phyloP scores from a whole-genome alignment of 176 grass and related monocot species.

The Eragrostis curvula region DNA sequence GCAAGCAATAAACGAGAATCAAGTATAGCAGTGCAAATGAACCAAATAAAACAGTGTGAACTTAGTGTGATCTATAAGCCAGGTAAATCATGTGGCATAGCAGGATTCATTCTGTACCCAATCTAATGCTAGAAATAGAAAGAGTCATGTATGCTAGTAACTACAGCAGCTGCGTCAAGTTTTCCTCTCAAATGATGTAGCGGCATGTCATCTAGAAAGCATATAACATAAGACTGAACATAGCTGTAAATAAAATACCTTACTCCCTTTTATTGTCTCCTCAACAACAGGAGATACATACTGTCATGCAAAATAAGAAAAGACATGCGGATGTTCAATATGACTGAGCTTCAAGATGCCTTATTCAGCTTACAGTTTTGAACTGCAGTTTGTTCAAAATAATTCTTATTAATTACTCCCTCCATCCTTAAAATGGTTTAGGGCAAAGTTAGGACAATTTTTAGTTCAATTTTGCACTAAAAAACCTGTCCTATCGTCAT shows the following conservation, averaged over 20 bases:
- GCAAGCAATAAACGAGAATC: neutral
- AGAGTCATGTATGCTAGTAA: neutral
- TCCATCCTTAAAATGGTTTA: too few species aligned
- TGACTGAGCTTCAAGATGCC: neutral
- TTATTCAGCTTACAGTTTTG: constrained; percentile 10
- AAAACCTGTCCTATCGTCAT: too few species aligned
- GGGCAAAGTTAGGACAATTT: too few species aligned
- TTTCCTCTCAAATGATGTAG: constrained; percentile 8
- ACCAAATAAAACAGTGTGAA: neutral
- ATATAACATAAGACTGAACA: neutral
- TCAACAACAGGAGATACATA: neutral
- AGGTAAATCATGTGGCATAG: neutral
- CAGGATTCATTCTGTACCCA: constrained; percentile 3
- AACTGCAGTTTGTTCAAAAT: neutral
- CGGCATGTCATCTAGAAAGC: constrained; percentile 2
- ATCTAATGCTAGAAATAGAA: neutral
- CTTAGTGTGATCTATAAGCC: constrained; percentile 8
- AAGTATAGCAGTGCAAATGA: neutral
- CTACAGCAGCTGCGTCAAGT: neutral
- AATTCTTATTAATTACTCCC: neutral
- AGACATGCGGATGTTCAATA: neutral
- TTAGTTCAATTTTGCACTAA: too few species aligned
- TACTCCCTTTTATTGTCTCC: neutral
- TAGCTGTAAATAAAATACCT: neutral
- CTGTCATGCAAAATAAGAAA: constrained; percentile 2